These are phyloP conservation scores for Gamarada debralockiae DNA, from an alignment of 495 filamentous ascomycete genomes.

Conservation along the genomic window DNA sequence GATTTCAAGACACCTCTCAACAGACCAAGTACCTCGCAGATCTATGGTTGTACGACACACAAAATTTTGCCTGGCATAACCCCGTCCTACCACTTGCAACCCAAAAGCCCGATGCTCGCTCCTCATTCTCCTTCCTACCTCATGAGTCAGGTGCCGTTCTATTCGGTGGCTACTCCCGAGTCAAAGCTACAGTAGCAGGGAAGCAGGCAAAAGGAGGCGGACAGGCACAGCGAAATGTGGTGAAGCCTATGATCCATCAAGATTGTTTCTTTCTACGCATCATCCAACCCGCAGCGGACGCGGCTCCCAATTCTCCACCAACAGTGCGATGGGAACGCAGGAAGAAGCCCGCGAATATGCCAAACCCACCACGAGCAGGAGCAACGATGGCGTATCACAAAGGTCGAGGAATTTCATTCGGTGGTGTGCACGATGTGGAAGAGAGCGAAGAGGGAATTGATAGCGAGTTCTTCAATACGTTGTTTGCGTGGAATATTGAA, in stretches of 20 bases:
- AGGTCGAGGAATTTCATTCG: slow-evolving; percentile 88
- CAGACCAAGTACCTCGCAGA: slow-evolving; percentile 85
- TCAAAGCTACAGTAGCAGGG: slow-evolving; percentile 59
- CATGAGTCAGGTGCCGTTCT: slow-evolving; percentile 85
- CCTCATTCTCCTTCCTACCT: slow-evolving; percentile 85
- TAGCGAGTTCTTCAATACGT: slow-evolving; percentile 87
- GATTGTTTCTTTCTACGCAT: slow-evolving; percentile 93
- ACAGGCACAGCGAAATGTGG: slow-evolving; percentile 56
- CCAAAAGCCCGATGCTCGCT: slow-evolving; percentile 83
- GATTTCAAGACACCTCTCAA: slow-evolving; percentile 94
- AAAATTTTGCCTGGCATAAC: slow-evolving; percentile 72
- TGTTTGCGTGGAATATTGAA: slow-evolving; percentile 91
- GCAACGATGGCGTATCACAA: slow-evolving; percentile 90
- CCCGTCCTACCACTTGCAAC: slow-evolving; percentile 67
- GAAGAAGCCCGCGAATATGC: slow-evolving; percentile 87
- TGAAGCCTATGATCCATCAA: slow-evolving; percentile 84
- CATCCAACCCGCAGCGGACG: slow-evolving; percentile 62
- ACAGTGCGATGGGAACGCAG: slow-evolving; percentile 84
- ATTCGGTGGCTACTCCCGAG: slow-evolving; percentile 89
- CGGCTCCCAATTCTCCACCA: slow-evolving; percentile 55
- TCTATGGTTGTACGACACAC: slow-evolving; percentile 59
- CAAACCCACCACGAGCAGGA: slow-evolving; percentile 78
- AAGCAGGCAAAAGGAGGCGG: slow-evolving; percentile 61
- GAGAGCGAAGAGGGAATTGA: slow-evolving; percentile 93
- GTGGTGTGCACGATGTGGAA: slow-evolving; percentile 92